These are phyloP conservation scores for Wickerhamiella allomyrinae DNA, from an alignment of 805 yeast species.

Conservation along the genomic window DNA sequence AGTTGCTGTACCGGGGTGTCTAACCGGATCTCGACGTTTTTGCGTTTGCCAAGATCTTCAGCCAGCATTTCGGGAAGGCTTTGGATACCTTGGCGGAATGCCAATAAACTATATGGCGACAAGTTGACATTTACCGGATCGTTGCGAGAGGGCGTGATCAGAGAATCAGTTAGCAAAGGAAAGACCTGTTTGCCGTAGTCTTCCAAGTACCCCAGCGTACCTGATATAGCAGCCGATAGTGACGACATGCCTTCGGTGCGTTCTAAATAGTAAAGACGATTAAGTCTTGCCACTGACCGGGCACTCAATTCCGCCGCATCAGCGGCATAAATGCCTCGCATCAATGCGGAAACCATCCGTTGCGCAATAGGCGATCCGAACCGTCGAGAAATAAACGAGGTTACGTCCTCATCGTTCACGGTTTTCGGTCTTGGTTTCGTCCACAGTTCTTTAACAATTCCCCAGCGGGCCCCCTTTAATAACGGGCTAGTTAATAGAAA, in stretches of 20 bases:
- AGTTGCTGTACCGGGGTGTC: conserved; percentile 9
- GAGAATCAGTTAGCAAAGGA: conserved; percentile 17
- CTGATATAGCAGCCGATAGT: conserved; percentile 31
- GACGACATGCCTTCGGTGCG: conserved; percentile 35
- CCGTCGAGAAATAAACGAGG: conserved; percentile 50
- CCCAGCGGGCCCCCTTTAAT: conserved; percentile 43
- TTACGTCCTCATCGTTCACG: conserved; percentile 54
- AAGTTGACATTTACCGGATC: conserved; percentile 3
- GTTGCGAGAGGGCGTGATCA: conserved; percentile 11
- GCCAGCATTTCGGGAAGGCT: conserved; percentile 18
- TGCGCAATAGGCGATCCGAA: conserved; percentile 41
- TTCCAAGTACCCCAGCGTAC: conserved; percentile 21
- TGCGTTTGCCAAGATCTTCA: conserved; percentile 9
- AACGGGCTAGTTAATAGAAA: conserved; percentile 19
- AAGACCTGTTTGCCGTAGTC: conserved; percentile 14
- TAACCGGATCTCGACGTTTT: conserved; percentile 16
- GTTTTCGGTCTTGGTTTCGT: conserved; percentile 15
- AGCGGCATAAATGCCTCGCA: conserved; percentile 89
- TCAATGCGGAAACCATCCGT: conserved; percentile 62
- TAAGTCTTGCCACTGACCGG: conserved; percentile 36
- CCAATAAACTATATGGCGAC: conserved; percentile 14
- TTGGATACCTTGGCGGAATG: conserved; percentile 20
- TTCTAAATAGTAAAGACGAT: conserved; percentile 44
- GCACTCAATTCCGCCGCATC: conserved; percentile 57
- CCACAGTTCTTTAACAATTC: conserved; percentile 26